phyloP scores from a whole-genome alignment of 768 basidiomycete genomes.

The Mycena latifolia region DNA sequence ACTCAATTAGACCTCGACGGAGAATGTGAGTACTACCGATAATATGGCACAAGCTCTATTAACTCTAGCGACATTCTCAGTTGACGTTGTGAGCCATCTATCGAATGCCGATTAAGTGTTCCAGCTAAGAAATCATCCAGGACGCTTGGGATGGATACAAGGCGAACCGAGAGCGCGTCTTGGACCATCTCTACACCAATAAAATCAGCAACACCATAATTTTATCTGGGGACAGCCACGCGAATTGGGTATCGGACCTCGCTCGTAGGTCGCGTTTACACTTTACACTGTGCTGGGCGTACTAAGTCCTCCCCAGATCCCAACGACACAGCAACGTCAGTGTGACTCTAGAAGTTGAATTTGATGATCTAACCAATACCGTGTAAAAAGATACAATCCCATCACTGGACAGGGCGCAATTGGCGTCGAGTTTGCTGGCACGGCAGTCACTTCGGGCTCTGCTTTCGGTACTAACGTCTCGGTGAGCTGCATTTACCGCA shows the following conservation, averaged over 20 bases:
- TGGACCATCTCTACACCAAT: slow-evolving; percentile 63
- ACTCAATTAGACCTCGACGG: slow-evolving; percentile 57
- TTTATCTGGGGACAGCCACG: slow-evolving; percentile 41
- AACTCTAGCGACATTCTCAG: no score
- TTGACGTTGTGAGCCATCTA: slow-evolving; percentile 19
- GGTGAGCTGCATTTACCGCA: no score
- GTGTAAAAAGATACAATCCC: slow-evolving; percentile 56
- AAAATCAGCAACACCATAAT: slow-evolving; percentile 67
- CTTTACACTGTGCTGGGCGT: neutral
- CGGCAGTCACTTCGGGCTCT: slow-evolving; percentile 66
- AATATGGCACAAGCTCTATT: no score
- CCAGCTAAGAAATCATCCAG: slow-evolving; percentile 43
- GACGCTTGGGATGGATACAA: slow-evolving; percentile 74
- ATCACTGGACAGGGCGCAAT: slow-evolving; percentile 61
- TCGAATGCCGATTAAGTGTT: no score
- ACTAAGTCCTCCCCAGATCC: slow-evolving; percentile 48
- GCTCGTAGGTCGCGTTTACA: slow-evolving; percentile 53
- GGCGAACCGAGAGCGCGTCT: slow-evolving; percentile 64
- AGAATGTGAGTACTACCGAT: no score
- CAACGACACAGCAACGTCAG: slow-evolving; percentile 60
- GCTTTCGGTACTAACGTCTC: no score
- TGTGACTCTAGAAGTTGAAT: slow-evolving; percentile 1
- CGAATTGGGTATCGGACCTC: slow-evolving; percentile 37
- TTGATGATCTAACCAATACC: no score
- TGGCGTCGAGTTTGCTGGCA: slow-evolving; percentile 73